Evolutionary conservation across 768 basidiomycete species (phyloP), one percentile per base, ranked within the genome.

Genomic region (Chiua virens): DNA sequence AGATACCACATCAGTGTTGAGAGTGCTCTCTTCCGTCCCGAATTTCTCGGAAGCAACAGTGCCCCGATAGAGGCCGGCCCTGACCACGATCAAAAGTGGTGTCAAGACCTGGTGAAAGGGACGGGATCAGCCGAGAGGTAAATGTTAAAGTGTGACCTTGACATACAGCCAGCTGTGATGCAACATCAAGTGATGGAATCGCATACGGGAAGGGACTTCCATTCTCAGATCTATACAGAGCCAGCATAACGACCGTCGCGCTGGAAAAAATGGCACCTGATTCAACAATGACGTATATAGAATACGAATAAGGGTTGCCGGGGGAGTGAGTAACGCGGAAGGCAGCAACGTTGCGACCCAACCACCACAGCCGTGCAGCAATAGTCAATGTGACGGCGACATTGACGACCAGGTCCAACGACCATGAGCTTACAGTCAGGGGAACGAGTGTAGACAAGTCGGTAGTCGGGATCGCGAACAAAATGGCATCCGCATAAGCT

Each of bases 371-470:
- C 4, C 60, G 45, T 7, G 15, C 45, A 15, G 58, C 61, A 18
- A 65, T 63, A 11, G 58, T 59, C 37, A 57, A n/a, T 8, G 63
- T 65, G 30, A 62, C 58, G 4, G 36, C 43, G 17, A 57, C 51
- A 11, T 65, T 65, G 22, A 65, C 23, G 17, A 49, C 35, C 7
- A 65, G 32, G 43, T 65, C 64, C 36, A 65, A 39, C 7, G 54
- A 36, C 63, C 64, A 63, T 27, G 49, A 50, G 4, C 49, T 25
- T 37, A 56, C 10, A 14, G 47, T 60, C 8, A 59, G 42, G 8
- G 59, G 42, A 21, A 55, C 30, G 10, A 54, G 49, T 22, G 14
- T 11, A 17, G 6, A 13, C 32, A 60, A 27, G 30, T 49, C 10
- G 25, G 53, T 55, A 32, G 2, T 47, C 5, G 58, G 58, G 11